Base-by-base conservation (phyloP, 2,329 filamentous ascomycete species). In the Talaromyces sp. region DNA sequence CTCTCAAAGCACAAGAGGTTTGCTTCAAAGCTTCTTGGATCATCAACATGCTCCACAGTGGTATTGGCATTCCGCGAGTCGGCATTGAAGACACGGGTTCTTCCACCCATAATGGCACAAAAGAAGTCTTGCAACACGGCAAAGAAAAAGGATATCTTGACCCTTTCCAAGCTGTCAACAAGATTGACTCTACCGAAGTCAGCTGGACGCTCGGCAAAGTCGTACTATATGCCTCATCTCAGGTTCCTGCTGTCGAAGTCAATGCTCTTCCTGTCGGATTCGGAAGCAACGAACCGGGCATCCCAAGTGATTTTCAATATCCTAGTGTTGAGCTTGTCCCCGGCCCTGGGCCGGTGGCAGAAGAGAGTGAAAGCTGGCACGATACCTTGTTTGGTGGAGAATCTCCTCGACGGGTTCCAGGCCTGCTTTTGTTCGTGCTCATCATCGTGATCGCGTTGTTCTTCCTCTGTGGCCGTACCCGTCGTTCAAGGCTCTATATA, bases 11-110 rank as follows among this genome's bases (percentile, higher is more conserved):
- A 5, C 86, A 90, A 68, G 89, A 96, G 73, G 91, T 96, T 1
- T 99, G 95, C 76, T 99, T 99, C 84, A 99, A 99, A 77, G 93
- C 95, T 0, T 95, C 92, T 5, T 99, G 96, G 95, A 82, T 99
- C 52, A 97, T 99, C 74, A 99, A 96, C 71, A 89, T 99, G 73
- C 83, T 99, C 3, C 94, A 99, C 72, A 92, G 97, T 68, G 95
- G 95, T 1, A 97, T 99, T 69, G 96, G 95, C 0, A 88, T 99
- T 60, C 96, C 96, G 5, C 86, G 93, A 60, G 83, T 95, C 6
- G 92, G 91, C 0, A 78, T 97, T 14, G 94, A 97, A 70, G 81
- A 87, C 22, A 82, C 84, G 0, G 75, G 78, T 10, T 74, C 76
- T 8, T 81, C 83, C 0, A 81, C 80, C 14, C 82, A 87, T 65